Conservation (phyloP, 2,329 filamentous ascomycete genomes). For the Pyricularia sp. region DNA sequence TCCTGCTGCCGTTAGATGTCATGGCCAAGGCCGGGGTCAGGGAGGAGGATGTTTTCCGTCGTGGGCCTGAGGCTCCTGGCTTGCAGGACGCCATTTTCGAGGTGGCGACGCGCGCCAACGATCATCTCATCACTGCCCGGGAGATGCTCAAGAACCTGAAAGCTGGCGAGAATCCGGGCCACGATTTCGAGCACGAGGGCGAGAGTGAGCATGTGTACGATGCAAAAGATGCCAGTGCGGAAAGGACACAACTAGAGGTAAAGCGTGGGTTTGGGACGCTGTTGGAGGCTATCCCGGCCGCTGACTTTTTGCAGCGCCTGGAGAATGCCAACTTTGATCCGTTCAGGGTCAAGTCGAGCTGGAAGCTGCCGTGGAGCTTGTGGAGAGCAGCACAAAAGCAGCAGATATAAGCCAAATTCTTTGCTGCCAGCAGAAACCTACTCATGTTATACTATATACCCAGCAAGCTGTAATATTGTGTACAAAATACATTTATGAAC, state of each 20-base stretch:
- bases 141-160: slow-evolving; percentile 81
- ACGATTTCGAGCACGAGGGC: slow-evolving; percentile 80
- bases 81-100: slow-evolving; percentile 84
- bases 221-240: slow-evolving; percentile 19
- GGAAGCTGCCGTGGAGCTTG: slow-evolving; percentile 77
- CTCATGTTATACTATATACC: not conserved
- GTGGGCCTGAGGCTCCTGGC: slow-evolving; percentile 68
- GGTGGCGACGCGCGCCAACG: slow-evolving; percentile 87
- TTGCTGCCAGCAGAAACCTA: not conserved
- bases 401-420: slow-evolving; percentile 25
- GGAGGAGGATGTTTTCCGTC: slow-evolving; percentile 83
- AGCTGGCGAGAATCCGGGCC: slow-evolving; percentile 64
- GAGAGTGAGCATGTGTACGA: slow-evolving; percentile 58
- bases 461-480: not conserved
- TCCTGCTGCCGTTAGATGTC: slow-evolving; percentile 79
- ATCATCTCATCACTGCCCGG: slow-evolving; percentile 87
- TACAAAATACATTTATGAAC: not conserved
- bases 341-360: slow-evolving; percentile 59
- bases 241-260: slow-evolving; percentile 29
- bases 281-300: slow-evolving; percentile 69
- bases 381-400: slow-evolving; percentile 43
- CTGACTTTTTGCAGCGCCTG: slow-evolving; percentile 68
- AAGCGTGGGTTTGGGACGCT: slow-evolving; percentile 67
- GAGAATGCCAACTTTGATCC: slow-evolving; percentile 78
- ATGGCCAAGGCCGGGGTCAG: slow-evolving; percentile 75